Conservation (phyloP, 73 alveolate species). For the Diophrys sp. region DNA sequence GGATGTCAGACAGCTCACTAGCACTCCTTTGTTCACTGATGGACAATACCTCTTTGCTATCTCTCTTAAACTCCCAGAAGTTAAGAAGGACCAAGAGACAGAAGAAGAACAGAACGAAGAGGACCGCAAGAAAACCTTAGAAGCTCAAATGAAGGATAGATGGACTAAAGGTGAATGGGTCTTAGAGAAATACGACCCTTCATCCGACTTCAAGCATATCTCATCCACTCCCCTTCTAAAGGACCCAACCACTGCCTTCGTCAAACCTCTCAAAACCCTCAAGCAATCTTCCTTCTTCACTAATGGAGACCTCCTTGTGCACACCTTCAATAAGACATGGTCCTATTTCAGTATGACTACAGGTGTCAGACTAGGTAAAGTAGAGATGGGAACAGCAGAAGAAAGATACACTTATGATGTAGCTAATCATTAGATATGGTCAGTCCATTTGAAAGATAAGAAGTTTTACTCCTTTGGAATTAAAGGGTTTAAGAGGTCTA, state of each 20-base stretch:
- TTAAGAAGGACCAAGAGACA: neutral
- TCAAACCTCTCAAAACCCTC: conserved; percentile 10
- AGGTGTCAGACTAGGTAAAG: conserved; percentile 20
- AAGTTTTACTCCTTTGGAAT: neutral
- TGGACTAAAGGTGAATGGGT: conserved; percentile 31
- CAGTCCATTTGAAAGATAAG: conserved; percentile 1
- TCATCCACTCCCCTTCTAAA: conserved; percentile 15
- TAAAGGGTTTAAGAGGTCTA: conserved; percentile 31
- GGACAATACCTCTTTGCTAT: conserved; percentile 42
- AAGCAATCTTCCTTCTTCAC: conserved; percentile 32
- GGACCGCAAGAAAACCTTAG: conserved; percentile 31
- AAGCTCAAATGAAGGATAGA: conserved; percentile 30
- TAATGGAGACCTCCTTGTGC: conserved; percentile 38
- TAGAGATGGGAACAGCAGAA: neutral
- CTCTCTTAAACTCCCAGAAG: conserved; percentile 5
- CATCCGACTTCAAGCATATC: conserved; percentile 1
- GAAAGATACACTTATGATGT: conserved; percentile 18
- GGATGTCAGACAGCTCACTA: conserved; percentile 27
- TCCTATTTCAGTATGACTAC: conserved; percentile 37
- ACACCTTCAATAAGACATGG: conserved; percentile 6
- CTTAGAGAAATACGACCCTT: conserved; percentile 32
- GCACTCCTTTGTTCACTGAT: conserved; percentile 55
- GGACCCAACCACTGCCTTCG: conserved; percentile 12
- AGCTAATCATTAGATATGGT: conserved; percentile 16
- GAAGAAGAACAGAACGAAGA: neutral